These are phyloP conservation scores for Phytopythium delawarense DNA, from an alignment of 352 stramenopile genomes.

Conservation along the genomic window DNA sequence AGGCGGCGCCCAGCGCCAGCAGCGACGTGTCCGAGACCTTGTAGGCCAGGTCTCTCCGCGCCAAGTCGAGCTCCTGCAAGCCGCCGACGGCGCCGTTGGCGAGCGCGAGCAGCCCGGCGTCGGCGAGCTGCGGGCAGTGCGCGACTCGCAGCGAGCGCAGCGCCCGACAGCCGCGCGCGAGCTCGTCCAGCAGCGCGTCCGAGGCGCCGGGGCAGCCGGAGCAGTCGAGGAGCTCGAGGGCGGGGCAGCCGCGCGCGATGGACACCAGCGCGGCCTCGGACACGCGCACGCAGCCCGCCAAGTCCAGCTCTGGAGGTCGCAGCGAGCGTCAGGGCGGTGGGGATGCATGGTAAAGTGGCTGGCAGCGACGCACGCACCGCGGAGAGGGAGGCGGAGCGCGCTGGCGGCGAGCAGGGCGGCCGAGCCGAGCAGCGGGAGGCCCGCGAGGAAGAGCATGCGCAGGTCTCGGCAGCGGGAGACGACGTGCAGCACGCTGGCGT, in stretches of 20 bases:
- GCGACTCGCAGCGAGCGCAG: conserved; percentile 50
- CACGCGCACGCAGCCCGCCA: conserved; percentile 65
- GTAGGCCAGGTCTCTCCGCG: conserved; percentile 86
- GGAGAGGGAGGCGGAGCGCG: conserved; percentile 44
- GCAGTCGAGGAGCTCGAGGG: conserved; percentile 55
- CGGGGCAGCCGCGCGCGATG: background rate
- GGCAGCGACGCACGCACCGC: conserved; percentile 22
- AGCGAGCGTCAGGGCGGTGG: background rate
- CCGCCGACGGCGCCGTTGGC: conserved; percentile 48
- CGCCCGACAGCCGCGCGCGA: conserved; percentile 57
- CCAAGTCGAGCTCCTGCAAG: conserved; percentile 76
- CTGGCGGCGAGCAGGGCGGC: conserved; percentile 48
- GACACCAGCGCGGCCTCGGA: conserved; percentile 8
- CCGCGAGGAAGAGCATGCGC: conserved; percentile 50
- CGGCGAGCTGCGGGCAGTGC: conserved; percentile 80
- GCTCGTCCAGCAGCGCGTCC: conserved; percentile 70
- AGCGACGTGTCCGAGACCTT: conserved; percentile 91
- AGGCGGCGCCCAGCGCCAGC: conserved; percentile 73
- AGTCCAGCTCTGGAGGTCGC: conserved; percentile 67
- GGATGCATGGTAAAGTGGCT: background rate
- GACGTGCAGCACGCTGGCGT: conserved; percentile 49
- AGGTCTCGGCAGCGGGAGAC: conserved; percentile 43
- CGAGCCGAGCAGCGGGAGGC: conserved; percentile 45
- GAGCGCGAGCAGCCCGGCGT: conserved; percentile 80
- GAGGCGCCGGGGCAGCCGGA: conserved; percentile 77